These are phyloP conservation scores for Amanita polypyramis DNA, from an alignment of 768 basidiomycete species.

Conservation along the genomic window DNA sequence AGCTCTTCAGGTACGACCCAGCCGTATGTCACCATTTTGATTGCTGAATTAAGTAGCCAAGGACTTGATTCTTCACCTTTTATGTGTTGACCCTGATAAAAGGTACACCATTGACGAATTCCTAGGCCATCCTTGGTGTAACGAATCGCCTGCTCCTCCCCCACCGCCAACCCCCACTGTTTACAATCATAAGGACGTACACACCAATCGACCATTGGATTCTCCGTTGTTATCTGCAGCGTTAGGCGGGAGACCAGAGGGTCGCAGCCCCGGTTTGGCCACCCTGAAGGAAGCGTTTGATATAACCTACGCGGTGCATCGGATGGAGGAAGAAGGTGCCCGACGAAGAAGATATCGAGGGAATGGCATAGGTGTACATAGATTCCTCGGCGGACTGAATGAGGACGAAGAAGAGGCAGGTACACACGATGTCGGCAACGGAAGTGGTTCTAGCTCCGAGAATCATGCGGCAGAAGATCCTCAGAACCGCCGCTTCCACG, in stretches of 20 bases:
- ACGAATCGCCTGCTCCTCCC: slow-evolving; percentile 49
- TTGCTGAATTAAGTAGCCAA: slow-evolving; percentile 47
- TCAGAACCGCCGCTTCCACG: not conserved
- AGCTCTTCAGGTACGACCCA: slow-evolving; percentile 52
- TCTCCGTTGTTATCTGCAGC: slow-evolving; percentile 83
- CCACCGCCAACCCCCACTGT: slow-evolving; percentile 56
- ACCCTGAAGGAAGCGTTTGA: slow-evolving; percentile 98
- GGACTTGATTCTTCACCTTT: slow-evolving; percentile 87
- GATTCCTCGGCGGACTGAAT: slow-evolving; percentile 79
- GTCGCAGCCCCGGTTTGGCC: slow-evolving; percentile 85
- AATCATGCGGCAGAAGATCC: not conserved
- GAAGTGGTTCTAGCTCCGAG: slow-evolving; percentile 10
- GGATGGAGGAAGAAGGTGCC: slow-evolving; percentile 98
- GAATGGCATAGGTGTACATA: slow-evolving; percentile 66
- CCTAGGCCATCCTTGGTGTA: slow-evolving; percentile 93
- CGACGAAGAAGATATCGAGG: slow-evolving; percentile 75
- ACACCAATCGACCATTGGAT: slow-evolving; percentile 48
- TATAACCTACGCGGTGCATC: slow-evolving; percentile 96
- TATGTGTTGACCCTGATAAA: slow-evolving; percentile 92
- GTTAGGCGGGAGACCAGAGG: slow-evolving; percentile 64
- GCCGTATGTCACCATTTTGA: not conserved
- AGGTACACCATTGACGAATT: slow-evolving; percentile 99
- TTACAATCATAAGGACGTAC: slow-evolving; percentile 23
- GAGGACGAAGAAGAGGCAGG: slow-evolving; percentile 73
- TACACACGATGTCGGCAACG: too few species aligned